Evolutionary conservation across 305 asterid species (phyloP), one percentile per base, ranked within the genome.

Genomic region (Caryopteris hybrid): DNA sequence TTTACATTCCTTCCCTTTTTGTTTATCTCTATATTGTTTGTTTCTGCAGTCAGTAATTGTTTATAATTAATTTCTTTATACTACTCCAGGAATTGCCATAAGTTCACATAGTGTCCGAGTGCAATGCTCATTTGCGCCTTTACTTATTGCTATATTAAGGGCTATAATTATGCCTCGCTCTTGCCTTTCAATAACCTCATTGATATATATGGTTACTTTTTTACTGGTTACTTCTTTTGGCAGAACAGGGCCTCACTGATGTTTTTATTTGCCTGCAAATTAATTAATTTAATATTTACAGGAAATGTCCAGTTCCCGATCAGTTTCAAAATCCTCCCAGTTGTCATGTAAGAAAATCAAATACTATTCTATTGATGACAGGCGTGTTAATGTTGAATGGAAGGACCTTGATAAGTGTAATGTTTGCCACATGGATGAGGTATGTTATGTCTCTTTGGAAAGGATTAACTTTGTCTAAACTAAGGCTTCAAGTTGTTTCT

Each of bases 371-470:
- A 79, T 60, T 72, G 90, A 93, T 64, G 86, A 84, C 83, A 84
- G 97, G 72, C 83, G 91, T 68, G 98, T 95, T 72, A 86, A 81
- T 51, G 97, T 92, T 77, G 91, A 81, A 54, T 95, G 99, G 99
- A 88, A 84, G 68, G 99, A 95, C 84, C 96, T 95, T 71, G 99
- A 95, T 76, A 95, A 92, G 82, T 95, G 99, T 84, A 86, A 90
- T 71, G 99, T 95, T 57, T 95, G 99, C 84, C 97, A 92, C 77
- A 95, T 95, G 99, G 99, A 95, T 67, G 99, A 95, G 95, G 99
- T 95, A 64, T 57, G 59, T 36, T 76, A 69, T 50, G 68, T 72
- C 59, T 66, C 61, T 64, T 69, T 7, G 50, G 12, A 66, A 14
- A 27, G 41, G 67, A 29, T 58, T 18, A 43, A 25, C 62, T 67